Base-by-base conservation (phyloP, 306 rosid species). In the Prunus padus region DNA sequence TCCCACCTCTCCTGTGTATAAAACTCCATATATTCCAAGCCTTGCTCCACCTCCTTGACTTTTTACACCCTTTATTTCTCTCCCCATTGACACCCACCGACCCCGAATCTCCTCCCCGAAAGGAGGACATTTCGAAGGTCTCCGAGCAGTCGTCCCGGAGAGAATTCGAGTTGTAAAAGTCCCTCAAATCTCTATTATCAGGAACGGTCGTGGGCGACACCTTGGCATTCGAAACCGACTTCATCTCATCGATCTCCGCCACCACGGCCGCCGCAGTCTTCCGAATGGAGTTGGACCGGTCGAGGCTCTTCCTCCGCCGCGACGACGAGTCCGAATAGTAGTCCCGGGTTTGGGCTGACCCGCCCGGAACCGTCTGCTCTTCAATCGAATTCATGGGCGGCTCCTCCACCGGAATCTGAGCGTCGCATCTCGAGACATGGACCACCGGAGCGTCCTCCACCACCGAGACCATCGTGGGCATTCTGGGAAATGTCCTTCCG, bases 241-340 rank as follows among this genome's bases (percentile, higher is more conserved):
- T 95, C 82, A 90, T 65, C 42, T 95, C 99, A 56, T 95, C 97
- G 74, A 92, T 89, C 72, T 95, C 99, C 2, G 97, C 97, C 79
- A 95, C 97, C 67, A 92, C 97, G 1, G 97, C 99, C 56, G 95
- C 97, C 0, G 97, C 99, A 10, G 97, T 90, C 79, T 88, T 95
- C 82, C 97, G 57, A 15, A 95, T 88, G 9, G 99, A 95, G 82
- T 79, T 95, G 67, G 99, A 95, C 84, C 97, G 69, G 71, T 95
- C 99, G 8, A 95, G 93, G 50, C 98, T 95, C 76, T 83, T 93
- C 83, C 97, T 85, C 74, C 99, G 88, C 57, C 97, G 74, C 0
- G 96, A 79, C 1, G 96, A 85, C 8, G 97, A 90, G 79, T 92
- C 98, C 9, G 87, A 84, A 70, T 92, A 95, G 67, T 95, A 95